Evolutionary conservation across 768 basidiomycete species (phyloP), one percentile per base, ranked within the genome.

Genomic region (Kondoa subrosea): DNA sequence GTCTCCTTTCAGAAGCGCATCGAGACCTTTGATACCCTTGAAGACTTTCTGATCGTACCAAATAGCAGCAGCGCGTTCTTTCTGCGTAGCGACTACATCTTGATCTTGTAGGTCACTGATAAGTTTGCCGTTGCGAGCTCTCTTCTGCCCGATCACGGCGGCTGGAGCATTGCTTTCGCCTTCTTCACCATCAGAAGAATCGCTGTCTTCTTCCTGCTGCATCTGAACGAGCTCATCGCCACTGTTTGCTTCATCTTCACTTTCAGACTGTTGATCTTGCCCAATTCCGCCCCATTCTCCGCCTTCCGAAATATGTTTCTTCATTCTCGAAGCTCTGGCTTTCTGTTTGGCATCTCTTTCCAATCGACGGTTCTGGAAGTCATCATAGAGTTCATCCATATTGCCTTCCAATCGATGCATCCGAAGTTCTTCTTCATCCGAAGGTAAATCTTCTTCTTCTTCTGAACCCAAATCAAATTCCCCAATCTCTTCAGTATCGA

Each of bases 31-130:
- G 1, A 81, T 75, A 27, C 82, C 86, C 63, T 84, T 82, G 80
- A 99, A 99, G 57, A 95, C 77, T 64, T 87, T 87, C 77, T 95
- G 93, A 71, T 87, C 86, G 78, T 96, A 99, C 95, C 95, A 99
- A n/a, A 96, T 76, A 72, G 86, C 82, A 1, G 91, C 83, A 58
- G 85, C 76, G 27, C 78, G 74, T 62, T 74, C 77, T 75, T 79
- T 78, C 65, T 77, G 76, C 3, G 50, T 29, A 15, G 62, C 29
- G 4, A 34, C 40, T 34, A 40, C 66, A 69, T 77, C 75, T 0
- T 80, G 77, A 34, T 75, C 77, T 26, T 80, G 79, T 34, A 83
- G 78, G 33, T 81, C 79, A 1, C 81, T 80, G 40, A 84, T 75
- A 16, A 87, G 77, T 56, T 82, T 81, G 25, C 77, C 70, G n/a